These are phyloP conservation scores for Symbiodinium natans DNA, from an alignment of 73 alveolate genomes.

Conservation along the genomic window DNA sequence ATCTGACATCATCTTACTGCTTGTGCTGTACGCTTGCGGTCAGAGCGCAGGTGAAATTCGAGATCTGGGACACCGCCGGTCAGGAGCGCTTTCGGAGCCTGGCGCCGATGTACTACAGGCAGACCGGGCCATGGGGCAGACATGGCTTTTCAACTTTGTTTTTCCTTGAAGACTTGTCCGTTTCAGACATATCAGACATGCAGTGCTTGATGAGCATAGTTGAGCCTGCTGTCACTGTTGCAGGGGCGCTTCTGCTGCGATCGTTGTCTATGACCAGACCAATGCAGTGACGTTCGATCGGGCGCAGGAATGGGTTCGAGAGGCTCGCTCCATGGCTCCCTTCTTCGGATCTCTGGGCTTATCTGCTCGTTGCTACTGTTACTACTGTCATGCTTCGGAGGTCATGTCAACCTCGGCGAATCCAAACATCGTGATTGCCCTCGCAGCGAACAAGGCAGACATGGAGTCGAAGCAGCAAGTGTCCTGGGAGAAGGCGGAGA, in stretches of 20 bases:
- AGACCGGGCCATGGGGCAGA: neutral
- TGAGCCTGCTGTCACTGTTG: neutral
- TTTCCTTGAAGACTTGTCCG: neutral
- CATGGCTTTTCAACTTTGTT: neutral
- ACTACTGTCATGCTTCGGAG: too few species aligned
- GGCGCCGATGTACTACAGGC: slow-evolving; percentile 96
- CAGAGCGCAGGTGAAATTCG: slow-evolving; percentile 95
- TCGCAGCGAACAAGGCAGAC: slow-evolving; percentile 93
- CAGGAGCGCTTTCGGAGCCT: slow-evolving; percentile 97
- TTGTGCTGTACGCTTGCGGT: too few species aligned
- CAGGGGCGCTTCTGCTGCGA: slow-evolving; percentile 97
- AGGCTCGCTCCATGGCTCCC: slow-evolving; percentile 1
- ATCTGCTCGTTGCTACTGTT: too few species aligned
- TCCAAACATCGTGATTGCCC: slow-evolving; percentile 92
- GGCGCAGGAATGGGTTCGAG: slow-evolving; percentile 95
- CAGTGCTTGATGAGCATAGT: neutral
- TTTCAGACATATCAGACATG: neutral
- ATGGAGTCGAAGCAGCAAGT: slow-evolving; percentile 81
- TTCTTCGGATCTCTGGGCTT: too few species aligned
- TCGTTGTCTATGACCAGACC: slow-evolving; percentile 96
- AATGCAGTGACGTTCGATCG: slow-evolving; percentile 95
- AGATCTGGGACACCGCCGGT: slow-evolving; percentile 98
- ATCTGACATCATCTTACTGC: too few species aligned
- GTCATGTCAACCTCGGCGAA: slow-evolving; percentile 88
- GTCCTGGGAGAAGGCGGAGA: slow-evolving; percentile 83